Percentiles rank a stretch among this genome's conserved stretches.
Conservation (phyloP, 225 moss, liverwort and hornwort genomes). For the Pseudoscleropodium purum region DNA sequence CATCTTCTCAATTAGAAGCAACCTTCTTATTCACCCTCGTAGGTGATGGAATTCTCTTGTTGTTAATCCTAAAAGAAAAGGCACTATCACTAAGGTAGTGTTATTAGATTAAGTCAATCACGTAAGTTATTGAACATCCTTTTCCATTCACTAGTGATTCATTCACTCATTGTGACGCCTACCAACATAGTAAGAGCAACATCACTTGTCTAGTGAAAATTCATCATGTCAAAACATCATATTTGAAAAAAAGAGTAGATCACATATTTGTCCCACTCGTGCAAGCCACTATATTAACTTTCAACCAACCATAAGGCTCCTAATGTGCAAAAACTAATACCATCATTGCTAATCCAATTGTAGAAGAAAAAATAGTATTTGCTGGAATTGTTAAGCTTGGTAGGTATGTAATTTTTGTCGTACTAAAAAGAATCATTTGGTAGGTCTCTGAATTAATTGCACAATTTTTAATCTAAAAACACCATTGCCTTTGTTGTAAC, state of each 20-base stretch:
- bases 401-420: background rate
- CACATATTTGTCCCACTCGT: background rate
- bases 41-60: background rate
- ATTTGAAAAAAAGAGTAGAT: background rate
- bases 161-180: fast-evolving
- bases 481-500: fast-evolving
- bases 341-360: background rate
- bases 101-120: fast-evolving
- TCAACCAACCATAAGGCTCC: background rate
- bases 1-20: background rate
- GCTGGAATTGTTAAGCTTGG: no score
- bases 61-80: background rate
- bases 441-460: background rate
- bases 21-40: background rate
- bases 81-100: fast-evolving
- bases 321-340: background rate
- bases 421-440: background rate
- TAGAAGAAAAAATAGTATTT: background rate
- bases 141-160: fast-evolving
- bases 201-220: background rate
- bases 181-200: background rate
- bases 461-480: background rate
- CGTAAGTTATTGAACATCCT: background rate
- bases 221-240: background rate
- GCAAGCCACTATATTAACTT: no score